Conservation (phyloP, 2,329 filamentous ascomycete species). For the Graphiopsis chlorocephala region DNA sequence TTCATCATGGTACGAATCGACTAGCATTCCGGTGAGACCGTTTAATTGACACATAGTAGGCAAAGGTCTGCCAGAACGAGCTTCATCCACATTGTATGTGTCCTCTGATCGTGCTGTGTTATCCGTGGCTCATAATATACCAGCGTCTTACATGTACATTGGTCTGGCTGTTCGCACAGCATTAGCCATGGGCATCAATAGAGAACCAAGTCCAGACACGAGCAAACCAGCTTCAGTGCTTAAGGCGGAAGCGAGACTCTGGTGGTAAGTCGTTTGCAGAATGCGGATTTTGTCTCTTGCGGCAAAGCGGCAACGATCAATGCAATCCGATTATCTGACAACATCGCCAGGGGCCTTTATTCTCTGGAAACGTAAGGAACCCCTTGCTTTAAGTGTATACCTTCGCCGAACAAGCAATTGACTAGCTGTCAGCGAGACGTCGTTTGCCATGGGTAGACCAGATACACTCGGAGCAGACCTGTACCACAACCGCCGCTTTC, state of each 20-base stretch:
- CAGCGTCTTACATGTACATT: not conserved
- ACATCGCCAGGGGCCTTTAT: not conserved
- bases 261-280: not conserved
- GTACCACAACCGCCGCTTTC: not conserved
- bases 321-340: not conserved
- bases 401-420: not conserved
- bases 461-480: not conserved
- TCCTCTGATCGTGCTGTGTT: not conserved
- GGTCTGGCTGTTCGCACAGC: conserved; percentile 1
- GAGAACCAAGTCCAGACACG: not conserved
- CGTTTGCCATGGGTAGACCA: not conserved
- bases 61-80: not conserved
- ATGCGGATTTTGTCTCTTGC: not conserved
- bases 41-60: not conserved
- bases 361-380: not conserved
- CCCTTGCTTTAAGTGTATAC: too few species aligned
- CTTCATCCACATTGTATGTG: not conserved
- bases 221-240: not conserved
- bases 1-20: not conserved
- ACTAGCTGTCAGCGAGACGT: not conserved
- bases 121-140: not conserved
- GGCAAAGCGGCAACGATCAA: not conserved
- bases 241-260: not conserved
- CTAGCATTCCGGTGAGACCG: not conserved
- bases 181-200: not conserved